A percentile compares a stretch with the other conserved stretches of the same genome.
Evolutionary conservation across 768 basidiomycete genomes (phyloP).

Genomic region (Pleurotus tuoliensis): DNA sequence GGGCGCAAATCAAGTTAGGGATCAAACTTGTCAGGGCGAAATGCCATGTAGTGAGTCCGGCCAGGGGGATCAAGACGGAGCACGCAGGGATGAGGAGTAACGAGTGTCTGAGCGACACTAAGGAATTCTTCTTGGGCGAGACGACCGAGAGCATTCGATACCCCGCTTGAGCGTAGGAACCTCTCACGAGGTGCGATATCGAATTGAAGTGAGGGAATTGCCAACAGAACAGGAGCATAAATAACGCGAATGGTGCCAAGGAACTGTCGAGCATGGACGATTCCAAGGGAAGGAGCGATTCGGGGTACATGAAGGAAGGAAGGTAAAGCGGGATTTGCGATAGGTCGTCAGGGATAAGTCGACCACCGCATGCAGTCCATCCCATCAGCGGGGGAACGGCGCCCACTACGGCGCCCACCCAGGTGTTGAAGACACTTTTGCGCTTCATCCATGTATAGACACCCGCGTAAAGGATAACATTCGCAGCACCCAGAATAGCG

Average conservation of each 20-base stretch:
- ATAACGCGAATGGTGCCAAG: constrained; percentile 75
- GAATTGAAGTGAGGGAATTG: constrained; percentile 99
- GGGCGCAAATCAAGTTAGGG: constrained; percentile 69
- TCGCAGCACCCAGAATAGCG: constrained; percentile 76
- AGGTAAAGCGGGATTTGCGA: constrained; percentile 60
- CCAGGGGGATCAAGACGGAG: constrained; percentile 76
- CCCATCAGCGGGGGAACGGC: constrained; percentile 95
- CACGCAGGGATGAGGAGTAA: constrained; percentile 74
- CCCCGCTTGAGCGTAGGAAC: constrained; percentile 88
- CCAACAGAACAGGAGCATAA: constrained; percentile 89
- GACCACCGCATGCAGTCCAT: constrained; percentile 92
- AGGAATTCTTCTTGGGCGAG: constrained; percentile 72
- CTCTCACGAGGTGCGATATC: constrained; percentile 82
- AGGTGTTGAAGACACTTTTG: constrained; percentile 78
- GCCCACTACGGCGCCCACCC: constrained; percentile 93
- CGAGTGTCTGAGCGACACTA: constrained; percentile 83
- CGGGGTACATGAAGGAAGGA: constrained; percentile 50
- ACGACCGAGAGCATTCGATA: constrained; percentile 90
- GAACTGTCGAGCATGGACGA: constrained; percentile 69
- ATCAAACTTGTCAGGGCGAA: constrained; percentile 76
- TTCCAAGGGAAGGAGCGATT: constrained; percentile 30
- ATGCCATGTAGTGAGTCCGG: constrained; percentile 88
- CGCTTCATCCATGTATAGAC: constrained; percentile 93
- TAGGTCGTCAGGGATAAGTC: constrained; percentile 58
- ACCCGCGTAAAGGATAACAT: constrained; percentile 87